Conservation (phyloP, 208 protist species). For the Leishmania major region DNA sequence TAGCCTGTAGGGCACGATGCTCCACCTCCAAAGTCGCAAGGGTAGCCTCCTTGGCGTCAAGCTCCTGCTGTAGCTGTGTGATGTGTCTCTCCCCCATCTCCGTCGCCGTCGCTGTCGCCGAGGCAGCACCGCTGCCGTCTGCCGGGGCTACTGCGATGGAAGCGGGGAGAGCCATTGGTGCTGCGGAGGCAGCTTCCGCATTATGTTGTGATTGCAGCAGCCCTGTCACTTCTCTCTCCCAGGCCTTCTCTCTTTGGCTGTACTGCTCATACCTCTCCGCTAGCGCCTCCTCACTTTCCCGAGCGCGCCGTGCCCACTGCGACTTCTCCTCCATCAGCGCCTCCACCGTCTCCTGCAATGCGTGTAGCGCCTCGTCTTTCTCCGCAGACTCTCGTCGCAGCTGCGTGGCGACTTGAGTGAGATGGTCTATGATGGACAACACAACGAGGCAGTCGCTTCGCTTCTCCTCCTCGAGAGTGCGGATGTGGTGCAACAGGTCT, state of each 20-base stretch:
- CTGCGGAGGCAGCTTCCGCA: not conserved
- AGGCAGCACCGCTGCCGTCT: not conserved
- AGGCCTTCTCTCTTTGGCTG: conserved; percentile 22
- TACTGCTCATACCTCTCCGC: conserved; percentile 28
- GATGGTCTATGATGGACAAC: conserved; percentile 25
- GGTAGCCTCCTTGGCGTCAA: not conserved
- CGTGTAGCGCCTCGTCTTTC: conserved; percentile 13
- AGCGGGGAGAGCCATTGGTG: not conserved
- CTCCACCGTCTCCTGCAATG: conserved; percentile 14
- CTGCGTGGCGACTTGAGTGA: conserved; percentile 11
- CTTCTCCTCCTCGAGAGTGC: conserved; percentile 27
- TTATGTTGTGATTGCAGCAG: conserved; percentile 11
- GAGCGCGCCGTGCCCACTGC: conserved; percentile 25
- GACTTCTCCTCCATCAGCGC: conserved; percentile 27
- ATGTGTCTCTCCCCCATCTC: conserved; percentile 3
- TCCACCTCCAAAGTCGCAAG: conserved; percentile 12
- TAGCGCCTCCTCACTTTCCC: conserved; percentile 24
- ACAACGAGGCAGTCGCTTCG: conserved; percentile 22
- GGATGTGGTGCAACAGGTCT: conserved; percentile 21
- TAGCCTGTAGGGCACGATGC: conserved; percentile 6
- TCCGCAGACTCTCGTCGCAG: conserved; percentile 18
- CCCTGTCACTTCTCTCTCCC: conserved; percentile 17
- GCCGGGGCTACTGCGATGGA: not conserved
- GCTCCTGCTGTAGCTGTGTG: conserved; percentile 1
- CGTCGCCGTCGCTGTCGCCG: not conserved